Conservation (phyloP, 768 basidiomycete genomes). For the Leccinum ochraceum region DNA sequence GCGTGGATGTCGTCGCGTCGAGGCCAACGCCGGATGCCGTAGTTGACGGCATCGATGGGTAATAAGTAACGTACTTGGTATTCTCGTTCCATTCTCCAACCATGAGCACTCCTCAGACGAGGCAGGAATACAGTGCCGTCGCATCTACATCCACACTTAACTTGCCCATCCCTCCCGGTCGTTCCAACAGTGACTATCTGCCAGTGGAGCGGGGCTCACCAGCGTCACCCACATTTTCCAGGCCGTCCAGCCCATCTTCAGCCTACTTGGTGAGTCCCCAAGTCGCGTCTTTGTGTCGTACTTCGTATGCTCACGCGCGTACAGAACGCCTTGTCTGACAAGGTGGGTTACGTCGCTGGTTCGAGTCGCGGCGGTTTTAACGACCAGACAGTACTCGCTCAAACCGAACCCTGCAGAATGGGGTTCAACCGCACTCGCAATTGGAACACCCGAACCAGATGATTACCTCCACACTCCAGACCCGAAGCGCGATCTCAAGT, state of each 20-base stretch:
- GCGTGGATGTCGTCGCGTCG: conserved; percentile 54
- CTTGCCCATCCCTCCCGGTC: conserved; percentile 17
- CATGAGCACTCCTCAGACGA: conserved; percentile 30
- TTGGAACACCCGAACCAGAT: conserved; percentile 54
- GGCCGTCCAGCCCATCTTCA: conserved; percentile 31
- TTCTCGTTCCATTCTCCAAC: not conserved
- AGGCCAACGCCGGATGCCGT: conserved; percentile 61
- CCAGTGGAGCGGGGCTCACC: conserved; percentile 17
- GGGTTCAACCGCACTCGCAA: conserved; percentile 47
- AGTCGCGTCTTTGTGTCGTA: fast-evolving
- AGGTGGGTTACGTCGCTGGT: conserved; percentile 14
- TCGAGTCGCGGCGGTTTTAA: not conserved
- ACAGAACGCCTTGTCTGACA: conserved; percentile 32
- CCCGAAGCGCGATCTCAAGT: conserved; percentile 51
- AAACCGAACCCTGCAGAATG: conserved; percentile 46
- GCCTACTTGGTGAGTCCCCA: conserved; percentile 25
- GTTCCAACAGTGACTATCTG: conserved; percentile 15
- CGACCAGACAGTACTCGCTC: conserved; percentile 38
- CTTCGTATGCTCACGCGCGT: not conserved
- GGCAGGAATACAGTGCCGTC: conserved; percentile 30
- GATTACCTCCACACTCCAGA: conserved; percentile 68
- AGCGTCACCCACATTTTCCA: conserved; percentile 9
- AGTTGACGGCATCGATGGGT: conserved; percentile 25
- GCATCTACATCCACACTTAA: conserved; percentile 27
- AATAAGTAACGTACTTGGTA: not conserved